Percentiles rank a stretch among this genome's conserved stretches.
Evolutionary conservation across 1,284 basidiomycete species (phyloP).

Genomic region (Irpex sp.): DNA sequence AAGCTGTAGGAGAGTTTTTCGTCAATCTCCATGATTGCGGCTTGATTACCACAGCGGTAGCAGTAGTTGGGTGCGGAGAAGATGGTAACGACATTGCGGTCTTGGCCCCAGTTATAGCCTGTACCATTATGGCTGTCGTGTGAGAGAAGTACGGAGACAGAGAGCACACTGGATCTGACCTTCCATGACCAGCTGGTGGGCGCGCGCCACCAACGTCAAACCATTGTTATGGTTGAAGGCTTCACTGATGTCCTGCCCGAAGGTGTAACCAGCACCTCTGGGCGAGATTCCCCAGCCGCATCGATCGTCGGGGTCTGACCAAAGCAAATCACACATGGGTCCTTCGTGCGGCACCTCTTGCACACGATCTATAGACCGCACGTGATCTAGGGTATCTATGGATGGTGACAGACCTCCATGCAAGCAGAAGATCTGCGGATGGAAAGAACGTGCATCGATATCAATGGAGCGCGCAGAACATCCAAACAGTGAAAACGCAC

Average conservation of each 20-base stretch:
- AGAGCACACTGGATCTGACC: constrained; percentile 43
- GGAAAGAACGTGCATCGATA: neutral
- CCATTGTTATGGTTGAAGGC: constrained; percentile 99
- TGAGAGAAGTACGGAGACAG: neutral
- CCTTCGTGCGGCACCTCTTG: constrained; percentile 99
- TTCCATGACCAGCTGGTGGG: constrained; percentile 98
- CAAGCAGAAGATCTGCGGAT: constrained; percentile 92
- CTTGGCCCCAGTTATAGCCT: constrained; percentile 97
- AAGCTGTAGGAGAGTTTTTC: constrained; percentile 96
- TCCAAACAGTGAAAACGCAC: constrained; percentile 44
- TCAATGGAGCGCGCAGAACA: neutral
- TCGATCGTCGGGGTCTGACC: constrained; percentile 99
- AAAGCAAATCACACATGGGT: constrained; percentile 98
- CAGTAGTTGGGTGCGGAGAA: constrained; percentile 99
- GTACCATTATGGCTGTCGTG: constrained; percentile 8
- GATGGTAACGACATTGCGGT: constrained; percentile 99
- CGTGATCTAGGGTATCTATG: constrained; percentile 99
- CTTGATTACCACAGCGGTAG: constrained; percentile 99
- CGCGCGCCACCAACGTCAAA: constrained; percentile 90
- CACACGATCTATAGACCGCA: constrained; percentile 95
- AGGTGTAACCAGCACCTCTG: constrained; percentile 97
- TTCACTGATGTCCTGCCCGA: constrained; percentile 98
- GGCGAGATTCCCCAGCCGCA: constrained; percentile 99
- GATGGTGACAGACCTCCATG: constrained; percentile 98
- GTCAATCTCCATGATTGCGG: constrained; percentile 99